Base-by-base conservation (phyloP, 2,329 filamentous ascomycete genomes). In the Trichothecium sympodiale region DNA sequence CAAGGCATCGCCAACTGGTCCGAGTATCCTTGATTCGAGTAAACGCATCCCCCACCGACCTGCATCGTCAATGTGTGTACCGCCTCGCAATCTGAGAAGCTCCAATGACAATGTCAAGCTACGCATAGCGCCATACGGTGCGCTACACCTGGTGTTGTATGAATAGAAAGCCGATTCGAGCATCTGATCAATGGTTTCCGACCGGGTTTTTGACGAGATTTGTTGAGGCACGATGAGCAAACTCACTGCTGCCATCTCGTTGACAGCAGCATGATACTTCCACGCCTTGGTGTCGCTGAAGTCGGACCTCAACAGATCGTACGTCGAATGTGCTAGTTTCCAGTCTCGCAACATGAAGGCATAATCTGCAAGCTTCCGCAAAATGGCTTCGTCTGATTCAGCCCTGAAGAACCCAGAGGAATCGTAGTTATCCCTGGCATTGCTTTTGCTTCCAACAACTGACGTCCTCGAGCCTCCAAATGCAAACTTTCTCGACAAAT, bases 321-420 rank as follows among this genome's bases (percentile, higher is more conserved):
- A 98, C 1, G 85, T 94, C 10, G 82, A 87, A 47, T 91, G 76
- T 8, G 91, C 85, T 26, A 98, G 65, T 57, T 93, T 95, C 77
- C 83, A 98, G 57, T 98, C 93, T 23, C 91, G 77, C 27, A 98
- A 70, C 88, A 98, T 95, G 51, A 98, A 94, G 9, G 87, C 80
- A 59, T 89, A 96, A 54, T 98, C 91, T 30, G 85, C 91, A 33
- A 98, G 65, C 52, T 93, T 94, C 26, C 91, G 80, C 75, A 98
- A 84, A 34, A 91, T 73, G 4, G 89, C 88, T 62, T 98, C 93
- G 0, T 87, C 79, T 0, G 83, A 67, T 42, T 94, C 86, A 1
- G 85, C 81, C 17, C 74, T 70, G 57, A 96, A 98, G 54, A 84
- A 94, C 2, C 87, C 87, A 6, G 76, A 57, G 27, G 71, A 60